These are phyloP conservation scores for Caryopteris hybrid DNA, from an alignment of 305 asterid species.

Conservation along the genomic window DNA sequence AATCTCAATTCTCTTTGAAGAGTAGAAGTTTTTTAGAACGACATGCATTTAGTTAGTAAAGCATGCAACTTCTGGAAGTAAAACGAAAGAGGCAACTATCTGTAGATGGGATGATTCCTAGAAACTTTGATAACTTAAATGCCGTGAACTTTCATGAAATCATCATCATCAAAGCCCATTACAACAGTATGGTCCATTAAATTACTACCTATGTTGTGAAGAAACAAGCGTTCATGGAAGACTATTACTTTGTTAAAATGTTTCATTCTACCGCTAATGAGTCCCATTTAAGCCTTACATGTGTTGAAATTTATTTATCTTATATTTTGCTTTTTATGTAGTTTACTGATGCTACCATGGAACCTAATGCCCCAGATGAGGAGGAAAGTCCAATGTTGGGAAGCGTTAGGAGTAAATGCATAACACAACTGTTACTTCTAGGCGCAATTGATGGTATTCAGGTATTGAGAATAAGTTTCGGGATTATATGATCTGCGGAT, in stretches of 20 bases:
- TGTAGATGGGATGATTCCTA: background rate
- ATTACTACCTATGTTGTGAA: background rate
- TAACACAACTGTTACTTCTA: conserved; percentile 89
- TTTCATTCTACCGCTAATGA: conserved; percentile 7
- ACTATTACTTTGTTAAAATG: background rate
- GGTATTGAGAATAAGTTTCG: conserved; percentile 38
- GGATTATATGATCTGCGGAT: conserved; percentile 4
- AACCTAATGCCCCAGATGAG: conserved; percentile 51
- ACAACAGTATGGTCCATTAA: too few species aligned
- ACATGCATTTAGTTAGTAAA: background rate
- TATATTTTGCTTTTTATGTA: conserved; percentile 29
- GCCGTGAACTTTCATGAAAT: background rate
- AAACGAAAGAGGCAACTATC: background rate
- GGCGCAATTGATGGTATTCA: conserved; percentile 93
- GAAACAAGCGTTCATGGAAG: background rate
- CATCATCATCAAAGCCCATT: too few species aligned
- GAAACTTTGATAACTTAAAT: background rate
- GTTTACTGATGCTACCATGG: conserved; percentile 53
- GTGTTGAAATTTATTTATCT: conserved; percentile 3
- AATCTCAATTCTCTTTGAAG: background rate
- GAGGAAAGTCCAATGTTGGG: conserved; percentile 63
- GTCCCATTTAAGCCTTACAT: conserved; percentile 10
- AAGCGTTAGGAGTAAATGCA: conserved; percentile 87
- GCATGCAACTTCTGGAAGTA: background rate
- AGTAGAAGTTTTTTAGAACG: background rate